These are phyloP conservation scores for Puya raimondii DNA, from an alignment of 176 grass and related monocot genomes.

Conservation along the genomic window DNA sequence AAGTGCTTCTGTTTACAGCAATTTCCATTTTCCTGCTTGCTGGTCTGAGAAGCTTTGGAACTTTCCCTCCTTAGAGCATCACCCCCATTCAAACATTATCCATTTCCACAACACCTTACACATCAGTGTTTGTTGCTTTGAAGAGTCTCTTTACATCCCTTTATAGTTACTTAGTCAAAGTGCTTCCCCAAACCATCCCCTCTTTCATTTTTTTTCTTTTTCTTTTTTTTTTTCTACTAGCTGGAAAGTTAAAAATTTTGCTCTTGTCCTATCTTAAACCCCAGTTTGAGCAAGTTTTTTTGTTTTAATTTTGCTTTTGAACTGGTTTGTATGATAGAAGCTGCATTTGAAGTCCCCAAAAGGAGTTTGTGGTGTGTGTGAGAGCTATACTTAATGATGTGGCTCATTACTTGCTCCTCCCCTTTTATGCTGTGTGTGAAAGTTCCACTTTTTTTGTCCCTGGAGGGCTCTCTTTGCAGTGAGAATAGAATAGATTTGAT, in stretches of 20 bases:
- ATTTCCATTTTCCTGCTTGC: background rate
- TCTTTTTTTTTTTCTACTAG: conserved; percentile 35
- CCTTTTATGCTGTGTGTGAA: conserved; percentile 58
- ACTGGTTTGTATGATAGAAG: background rate
- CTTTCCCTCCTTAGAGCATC: background rate
- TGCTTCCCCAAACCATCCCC: background rate
- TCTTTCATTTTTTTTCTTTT: background rate
- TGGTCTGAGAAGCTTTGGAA: background rate
- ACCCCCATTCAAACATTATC: background rate
- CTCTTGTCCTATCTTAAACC: conserved; percentile 39
- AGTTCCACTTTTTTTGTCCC: conserved; percentile 44
- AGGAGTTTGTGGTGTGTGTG: conserved; percentile 19
- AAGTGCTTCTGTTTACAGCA: conserved; percentile 22
- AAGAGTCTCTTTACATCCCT: conserved; percentile 43
- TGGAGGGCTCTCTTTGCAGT: conserved; percentile 28
- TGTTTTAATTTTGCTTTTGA: background rate
- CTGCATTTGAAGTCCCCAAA: conserved; percentile 32
- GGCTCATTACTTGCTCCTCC: conserved; percentile 21
- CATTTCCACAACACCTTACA: conserved; percentile 5
- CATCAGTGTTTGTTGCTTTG: conserved; percentile 35
- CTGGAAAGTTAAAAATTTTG: conserved; percentile 36
- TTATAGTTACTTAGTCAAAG: conserved; percentile 45
- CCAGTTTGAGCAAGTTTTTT: conserved; percentile 5
- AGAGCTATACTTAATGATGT: conserved; percentile 35
- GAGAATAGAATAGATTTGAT: conserved; percentile 30